These are phyloP conservation scores for Arctostaphylos glauca DNA, from an alignment of 148 eudicot genomes.

Conservation along the genomic window DNA sequence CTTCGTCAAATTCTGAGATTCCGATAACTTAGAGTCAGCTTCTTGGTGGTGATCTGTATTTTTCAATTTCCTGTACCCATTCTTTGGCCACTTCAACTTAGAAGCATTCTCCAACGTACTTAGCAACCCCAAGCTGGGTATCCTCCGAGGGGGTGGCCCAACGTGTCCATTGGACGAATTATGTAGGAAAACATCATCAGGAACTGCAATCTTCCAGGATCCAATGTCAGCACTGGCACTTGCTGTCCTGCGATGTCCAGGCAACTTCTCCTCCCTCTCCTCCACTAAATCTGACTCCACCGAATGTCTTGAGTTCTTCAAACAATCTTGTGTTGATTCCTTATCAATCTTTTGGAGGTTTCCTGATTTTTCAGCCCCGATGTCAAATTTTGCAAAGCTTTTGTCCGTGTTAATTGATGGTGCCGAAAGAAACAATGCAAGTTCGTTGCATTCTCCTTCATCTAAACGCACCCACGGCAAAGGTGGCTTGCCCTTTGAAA, in stretches of 20 bases:
- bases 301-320: slow-evolving; percentile 26
- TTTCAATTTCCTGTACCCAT: slow-evolving; percentile 70
- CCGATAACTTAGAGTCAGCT: slow-evolving; percentile 41
- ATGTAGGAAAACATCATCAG: slow-evolving; percentile 36
- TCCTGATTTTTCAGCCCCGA: slow-evolving; percentile 18
- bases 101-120: slow-evolving; percentile 59
- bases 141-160: slow-evolving; percentile 48
- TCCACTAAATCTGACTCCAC: slow-evolving; percentile 27
- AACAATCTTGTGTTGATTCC: slow-evolving; percentile 19
- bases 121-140: slow-evolving; percentile 62
- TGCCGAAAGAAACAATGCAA: slow-evolving; percentile 69
- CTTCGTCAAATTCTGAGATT: slow-evolving; percentile 43
- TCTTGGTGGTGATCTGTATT: slow-evolving; percentile 45
- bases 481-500: slow-evolving; percentile 49
- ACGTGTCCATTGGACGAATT: slow-evolving; percentile 31
- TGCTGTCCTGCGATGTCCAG: slow-evolving; percentile 71
- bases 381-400: slow-evolving; percentile 20
- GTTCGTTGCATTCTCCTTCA: slow-evolving; percentile 70
- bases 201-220: slow-evolving; percentile 52
- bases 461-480: slow-evolving; percentile 65
- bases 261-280: slow-evolving; percentile 38
- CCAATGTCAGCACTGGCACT: slow-evolving; percentile 79
- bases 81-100: slow-evolving; percentile 53
- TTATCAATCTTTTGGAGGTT: slow-evolving; percentile 26
- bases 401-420: slow-evolving; percentile 25